These are phyloP conservation scores for Fraxinus americana DNA, from an alignment of 257 asterid genomes.

Conservation along the genomic window DNA sequence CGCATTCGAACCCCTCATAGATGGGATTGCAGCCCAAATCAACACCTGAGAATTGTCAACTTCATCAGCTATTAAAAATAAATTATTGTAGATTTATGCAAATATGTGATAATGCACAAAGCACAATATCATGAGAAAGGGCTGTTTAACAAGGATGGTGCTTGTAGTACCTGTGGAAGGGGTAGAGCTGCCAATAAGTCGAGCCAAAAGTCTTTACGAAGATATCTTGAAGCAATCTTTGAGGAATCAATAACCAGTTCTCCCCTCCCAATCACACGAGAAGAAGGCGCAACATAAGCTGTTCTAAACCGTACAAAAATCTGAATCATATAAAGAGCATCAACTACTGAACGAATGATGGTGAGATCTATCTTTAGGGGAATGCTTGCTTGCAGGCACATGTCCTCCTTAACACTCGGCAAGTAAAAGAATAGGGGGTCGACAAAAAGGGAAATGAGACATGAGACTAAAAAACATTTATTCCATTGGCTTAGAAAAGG, in stretches of 20 bases:
- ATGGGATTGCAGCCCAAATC: conserved; percentile 67
- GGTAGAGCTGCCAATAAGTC: conserved; percentile 66
- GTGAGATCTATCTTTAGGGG: conserved; percentile 55
- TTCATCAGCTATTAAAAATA: conserved; percentile 3
- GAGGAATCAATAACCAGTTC: conserved; percentile 66
- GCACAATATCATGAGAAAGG: background rate
- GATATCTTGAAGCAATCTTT: conserved; percentile 58
- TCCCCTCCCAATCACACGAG: conserved; percentile 73
- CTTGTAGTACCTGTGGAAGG: conserved; percentile 65
- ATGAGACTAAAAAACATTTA: conserved; percentile 49
- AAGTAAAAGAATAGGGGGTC: conserved; percentile 70
- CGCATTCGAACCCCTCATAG: conserved; percentile 51
- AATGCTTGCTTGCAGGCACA: conserved; percentile 54
- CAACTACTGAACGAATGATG: conserved; percentile 46
- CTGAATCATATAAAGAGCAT: conserved; percentile 49
- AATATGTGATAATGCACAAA: too few relatives aligned
- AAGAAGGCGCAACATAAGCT: conserved; percentile 70
- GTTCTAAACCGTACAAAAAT: conserved; percentile 58
- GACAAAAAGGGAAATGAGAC: conserved; percentile 58
- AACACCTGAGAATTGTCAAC: conserved; percentile 36
- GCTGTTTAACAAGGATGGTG: background rate
- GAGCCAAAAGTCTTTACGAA: conserved; percentile 51
- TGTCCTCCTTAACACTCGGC: conserved; percentile 45
- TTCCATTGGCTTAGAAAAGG: conserved; percentile 52
- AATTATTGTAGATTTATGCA: too few relatives aligned